Base-by-base conservation (phyloP, 1,284 basidiomycete species). In the Apiotrichum gracile region DNA sequence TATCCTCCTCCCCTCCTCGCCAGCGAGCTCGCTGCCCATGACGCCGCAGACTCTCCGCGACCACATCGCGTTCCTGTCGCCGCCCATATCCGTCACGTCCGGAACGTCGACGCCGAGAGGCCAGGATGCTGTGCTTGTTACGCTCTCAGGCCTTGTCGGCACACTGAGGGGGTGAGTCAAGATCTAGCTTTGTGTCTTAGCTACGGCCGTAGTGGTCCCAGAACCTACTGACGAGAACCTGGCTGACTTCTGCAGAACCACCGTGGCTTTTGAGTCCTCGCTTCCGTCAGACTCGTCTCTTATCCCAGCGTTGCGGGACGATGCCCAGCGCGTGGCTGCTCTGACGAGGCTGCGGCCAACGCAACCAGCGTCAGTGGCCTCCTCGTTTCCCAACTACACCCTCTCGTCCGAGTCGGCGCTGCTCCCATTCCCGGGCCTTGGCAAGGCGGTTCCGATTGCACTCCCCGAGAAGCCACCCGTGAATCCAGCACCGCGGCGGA, bases 121-220 rank as follows among this genome's bases (percentile, higher is more conserved):
- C 44, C 78, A 75, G 52, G 71, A 76, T 51, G 72, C 78, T 21
- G 78, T 82, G 33, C 72, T 89, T 14, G 79, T 91, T 7, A 90
- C 88, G 0, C 76, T 91, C 26, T 91, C 88, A 2, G 91, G 90
- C 12, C 74, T 93, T 21, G 78, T 90, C 37, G 89, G 88, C 12
- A 79, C 76, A 12, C 69, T 91, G 21, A 74, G 66, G 42, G 67
- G 61, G 68, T 74, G 55, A 78, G 85, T 86, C 4, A 10, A 14
- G 10, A 13, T 31, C 31, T 13, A n/a, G n/a, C n/a, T n/a, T n/a
- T n/a, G n/a, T n/a, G n/a, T n/a, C n/a, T n/a, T n/a, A n/a, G n/a
- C n/a, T n/a, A n/a, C n/a, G n/a, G n/a, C n/a, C n/a, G n/a, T n/a
- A n/a, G n/a, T n/a, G n/a, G n/a, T n/a, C n/a, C n/a, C n/a, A n/a